Conservation (phyloP, 441 rosid species). For the Erodium texanum region DNA sequence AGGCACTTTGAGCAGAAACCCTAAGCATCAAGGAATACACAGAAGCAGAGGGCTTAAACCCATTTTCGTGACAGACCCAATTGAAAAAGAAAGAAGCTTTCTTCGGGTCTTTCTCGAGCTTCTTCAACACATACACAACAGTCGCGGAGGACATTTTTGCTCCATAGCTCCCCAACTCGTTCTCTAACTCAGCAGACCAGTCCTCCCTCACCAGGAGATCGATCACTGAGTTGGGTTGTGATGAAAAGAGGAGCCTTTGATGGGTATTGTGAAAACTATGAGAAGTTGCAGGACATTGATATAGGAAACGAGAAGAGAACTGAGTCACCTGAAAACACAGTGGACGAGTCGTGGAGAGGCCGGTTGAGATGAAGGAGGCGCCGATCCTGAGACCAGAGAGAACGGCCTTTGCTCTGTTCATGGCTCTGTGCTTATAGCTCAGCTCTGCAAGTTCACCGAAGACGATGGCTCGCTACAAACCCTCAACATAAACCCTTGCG, state of each 20-base stretch:
- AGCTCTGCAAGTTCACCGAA: neutral
- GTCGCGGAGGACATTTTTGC: conserved; percentile 43
- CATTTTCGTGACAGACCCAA: conserved; percentile 49
- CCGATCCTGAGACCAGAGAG: conserved; percentile 33
- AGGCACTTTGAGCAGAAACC: conserved; percentile 36
- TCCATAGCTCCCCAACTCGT: conserved; percentile 28
- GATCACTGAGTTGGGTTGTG: conserved; percentile 37
- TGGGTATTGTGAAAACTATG: conserved; percentile 16
- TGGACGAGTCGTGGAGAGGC: conserved; percentile 14
- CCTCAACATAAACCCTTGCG: too few relatives aligned
- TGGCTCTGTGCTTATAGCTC: conserved; percentile 12
- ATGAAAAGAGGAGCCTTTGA: conserved; percentile 32
- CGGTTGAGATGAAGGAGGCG: conserved; percentile 26
- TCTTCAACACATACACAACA: conserved; percentile 56
- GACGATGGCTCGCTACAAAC: too few relatives aligned
- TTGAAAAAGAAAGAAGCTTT: conserved; percentile 54
- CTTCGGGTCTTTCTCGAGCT: conserved; percentile 47
- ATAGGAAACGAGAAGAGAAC: conserved; percentile 6
- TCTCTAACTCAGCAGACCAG: conserved; percentile 53
- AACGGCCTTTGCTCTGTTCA: conserved; percentile 45
- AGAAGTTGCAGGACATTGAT: conserved; percentile 11
- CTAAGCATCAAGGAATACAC: conserved; percentile 61
- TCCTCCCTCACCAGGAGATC: conserved; percentile 35
- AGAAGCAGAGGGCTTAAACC: conserved; percentile 52
- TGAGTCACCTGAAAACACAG: conserved; percentile 30